These are phyloP conservation scores for Friedmanniomyces simplex DNA, from an alignment of 495 filamentous ascomycete genomes.

Conservation along the genomic window DNA sequence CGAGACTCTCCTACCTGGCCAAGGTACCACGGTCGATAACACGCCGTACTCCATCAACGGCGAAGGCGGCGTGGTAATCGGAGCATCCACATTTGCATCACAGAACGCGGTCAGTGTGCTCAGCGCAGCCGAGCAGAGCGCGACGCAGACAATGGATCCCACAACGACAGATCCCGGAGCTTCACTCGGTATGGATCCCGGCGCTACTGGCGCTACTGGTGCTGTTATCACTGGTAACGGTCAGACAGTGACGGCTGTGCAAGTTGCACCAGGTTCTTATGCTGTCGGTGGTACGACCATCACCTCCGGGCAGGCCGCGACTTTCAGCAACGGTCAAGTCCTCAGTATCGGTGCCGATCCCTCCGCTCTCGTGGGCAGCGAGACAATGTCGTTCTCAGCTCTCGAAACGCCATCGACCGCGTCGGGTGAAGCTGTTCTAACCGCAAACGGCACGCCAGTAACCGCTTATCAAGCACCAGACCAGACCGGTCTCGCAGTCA, in stretches of 20 bases:
- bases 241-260: too few species aligned
- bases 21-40: not conserved
- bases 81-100: not conserved
- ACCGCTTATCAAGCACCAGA: not conserved
- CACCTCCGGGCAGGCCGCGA: not conserved
- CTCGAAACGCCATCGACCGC: too few species aligned
- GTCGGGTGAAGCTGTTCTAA: not conserved
- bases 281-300: not conserved
- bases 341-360: too few species aligned
- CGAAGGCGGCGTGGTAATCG: not conserved
- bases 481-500: not conserved
- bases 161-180: too few species aligned
- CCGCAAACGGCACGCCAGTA: not conserved
- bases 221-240: too few species aligned
- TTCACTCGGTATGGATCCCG: not conserved
- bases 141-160: not conserved
- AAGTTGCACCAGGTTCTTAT: not conserved
- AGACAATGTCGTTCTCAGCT: too few species aligned
- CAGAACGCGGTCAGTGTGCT: not conserved
- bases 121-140: not conserved
- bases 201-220: not conserved
- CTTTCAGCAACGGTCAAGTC: too few species aligned
- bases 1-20: not conserved
- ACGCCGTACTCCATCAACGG: not conserved
- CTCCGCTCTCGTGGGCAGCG: too few species aligned